These are phyloP conservation scores for Urtica urens DNA, from an alignment of 306 rosid genomes.

Conservation along the genomic window DNA sequence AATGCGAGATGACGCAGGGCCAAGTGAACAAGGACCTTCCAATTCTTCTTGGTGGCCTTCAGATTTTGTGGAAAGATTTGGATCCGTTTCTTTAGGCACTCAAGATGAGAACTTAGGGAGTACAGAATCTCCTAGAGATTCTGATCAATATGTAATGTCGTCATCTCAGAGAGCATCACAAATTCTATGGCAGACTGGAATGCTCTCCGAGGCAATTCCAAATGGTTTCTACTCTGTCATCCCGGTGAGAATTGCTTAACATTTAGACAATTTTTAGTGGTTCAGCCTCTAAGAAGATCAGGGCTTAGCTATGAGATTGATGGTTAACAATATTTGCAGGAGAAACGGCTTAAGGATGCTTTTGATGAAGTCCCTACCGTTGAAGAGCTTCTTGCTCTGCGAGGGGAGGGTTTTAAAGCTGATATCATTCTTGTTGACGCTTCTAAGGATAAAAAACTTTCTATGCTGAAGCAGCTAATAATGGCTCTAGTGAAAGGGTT, in stretches of 20 bases:
- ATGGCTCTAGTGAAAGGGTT: slow-evolving; percentile 76
- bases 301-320: slow-evolving; percentile 1
- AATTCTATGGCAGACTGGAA: slow-evolving; percentile 78
- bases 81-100: slow-evolving; percentile 76
- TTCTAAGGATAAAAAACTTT: slow-evolving; percentile 79
- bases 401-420: slow-evolving; percentile 63
- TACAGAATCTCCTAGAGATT: slow-evolving; percentile 43
- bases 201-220: slow-evolving; percentile 84
- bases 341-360: slow-evolving; percentile 72
- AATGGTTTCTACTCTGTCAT: slow-evolving; percentile 87
- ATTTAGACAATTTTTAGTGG: slow-evolving; percentile 3
- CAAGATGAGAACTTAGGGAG: slow-evolving; percentile 49
- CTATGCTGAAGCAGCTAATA: slow-evolving; percentile 85
- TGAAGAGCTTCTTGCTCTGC: slow-evolving; percentile 78
- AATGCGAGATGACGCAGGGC: slow-evolving; percentile 73
- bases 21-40: slow-evolving; percentile 80
- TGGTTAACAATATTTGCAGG: slow-evolving; percentile 36
- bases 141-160: slow-evolving; percentile 42
- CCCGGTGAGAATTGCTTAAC: slow-evolving; percentile 45
- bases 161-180: slow-evolving; percentile 80
- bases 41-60: slow-evolving; percentile 88
- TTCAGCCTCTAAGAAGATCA: background rate
- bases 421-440: slow-evolving; percentile 87
- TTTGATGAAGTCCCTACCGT: slow-evolving; percentile 74
- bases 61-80: slow-evolving; percentile 75